A percentile compares a stretch with the other conserved stretches of the same genome.
Conservation (phyloP, 768 basidiomycete species). For the Sarcomyxa edulis region DNA sequence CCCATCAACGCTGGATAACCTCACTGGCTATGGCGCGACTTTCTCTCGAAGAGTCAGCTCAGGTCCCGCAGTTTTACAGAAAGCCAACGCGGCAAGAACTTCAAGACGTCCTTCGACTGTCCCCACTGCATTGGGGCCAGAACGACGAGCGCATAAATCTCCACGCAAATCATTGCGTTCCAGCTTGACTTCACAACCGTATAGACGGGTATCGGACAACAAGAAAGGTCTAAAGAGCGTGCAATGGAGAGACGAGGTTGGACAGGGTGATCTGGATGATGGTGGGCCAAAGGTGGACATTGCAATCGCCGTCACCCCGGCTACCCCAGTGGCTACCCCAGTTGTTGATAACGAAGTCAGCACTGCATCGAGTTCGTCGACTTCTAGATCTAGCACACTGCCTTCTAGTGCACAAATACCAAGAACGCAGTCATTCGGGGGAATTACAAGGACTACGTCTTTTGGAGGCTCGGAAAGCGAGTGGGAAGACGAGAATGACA, state of each 20-base stretch:
- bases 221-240: conserved; percentile 65
- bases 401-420: too few species aligned
- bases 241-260: conserved; percentile 84
- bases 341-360: conserved; percentile 33
- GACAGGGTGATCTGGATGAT: conserved; percentile 78
- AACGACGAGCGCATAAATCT: conserved; percentile 45
- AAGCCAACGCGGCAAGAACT: conserved; percentile 14
- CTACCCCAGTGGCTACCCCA: conserved; percentile 11
- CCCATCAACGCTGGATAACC: conserved; percentile 36
- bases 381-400: conserved; percentile 17
- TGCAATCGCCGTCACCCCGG: too few species aligned
- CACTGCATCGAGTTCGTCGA: conserved; percentile 27
- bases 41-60: conserved; percentile 48
- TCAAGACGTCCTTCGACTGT: conserved; percentile 36
- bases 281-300: conserved; percentile 37
- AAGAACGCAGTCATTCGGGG: too few species aligned
- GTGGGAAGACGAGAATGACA: conserved; percentile 88
- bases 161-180: conserved; percentile 74
- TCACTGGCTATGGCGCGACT: conserved; percentile 44
- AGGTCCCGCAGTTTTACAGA: conserved; percentile 39
- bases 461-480: conserved; percentile 74
- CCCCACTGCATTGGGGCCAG: conserved; percentile 28
- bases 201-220: conserved; percentile 60
- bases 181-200: conserved; percentile 52
- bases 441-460: conserved; percentile 43